These are phyloP conservation scores for Glycine tomentella DNA, from an alignment of 306 rosid genomes.

Conservation along the genomic window DNA sequence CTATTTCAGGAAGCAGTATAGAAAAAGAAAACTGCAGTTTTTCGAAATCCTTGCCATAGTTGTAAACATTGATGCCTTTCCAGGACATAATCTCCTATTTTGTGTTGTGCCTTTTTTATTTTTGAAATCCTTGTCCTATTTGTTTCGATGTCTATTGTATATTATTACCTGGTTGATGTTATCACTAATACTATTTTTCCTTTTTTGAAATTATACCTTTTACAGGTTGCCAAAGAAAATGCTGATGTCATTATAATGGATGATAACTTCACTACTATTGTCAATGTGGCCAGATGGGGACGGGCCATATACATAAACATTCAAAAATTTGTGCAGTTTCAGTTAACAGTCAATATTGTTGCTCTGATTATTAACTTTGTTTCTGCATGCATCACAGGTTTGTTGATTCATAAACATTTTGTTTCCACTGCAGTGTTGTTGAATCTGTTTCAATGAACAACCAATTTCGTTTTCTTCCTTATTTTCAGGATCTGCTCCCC, in stretches of 20 bases:
- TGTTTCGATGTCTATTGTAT: neutral
- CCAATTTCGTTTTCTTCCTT: constrained; percentile 26
- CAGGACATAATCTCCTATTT: too few relatives aligned
- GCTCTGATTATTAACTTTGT: constrained; percentile 82
- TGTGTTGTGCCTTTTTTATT: too few relatives aligned
- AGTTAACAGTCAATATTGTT: constrained; percentile 89
- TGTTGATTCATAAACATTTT: constrained; percentile 38
- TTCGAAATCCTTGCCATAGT: neutral
- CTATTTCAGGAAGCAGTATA: too few relatives aligned
- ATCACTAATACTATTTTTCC: neutral
- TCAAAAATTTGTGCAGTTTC: constrained; percentile 96
- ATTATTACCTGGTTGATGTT: neutral
- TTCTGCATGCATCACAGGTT: constrained; percentile 92
- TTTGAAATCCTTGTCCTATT: too few relatives aligned
- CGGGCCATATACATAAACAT: constrained; percentile 93
- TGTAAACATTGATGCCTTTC: too few relatives aligned
- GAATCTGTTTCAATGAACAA: constrained; percentile 37
- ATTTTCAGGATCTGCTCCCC: constrained; percentile 88
- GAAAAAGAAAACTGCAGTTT: constrained; percentile 30
- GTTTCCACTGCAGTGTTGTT: constrained; percentile 13
- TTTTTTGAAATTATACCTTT: constrained; percentile 36
- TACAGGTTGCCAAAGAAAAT: constrained; percentile 93
- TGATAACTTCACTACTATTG: constrained; percentile 83
- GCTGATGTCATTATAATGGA: constrained; percentile 95
- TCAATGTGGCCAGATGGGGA: constrained; percentile 92